Conservation (phyloP, 768 basidiomycete genomes). For the Floccularia luteovirens region DNA sequence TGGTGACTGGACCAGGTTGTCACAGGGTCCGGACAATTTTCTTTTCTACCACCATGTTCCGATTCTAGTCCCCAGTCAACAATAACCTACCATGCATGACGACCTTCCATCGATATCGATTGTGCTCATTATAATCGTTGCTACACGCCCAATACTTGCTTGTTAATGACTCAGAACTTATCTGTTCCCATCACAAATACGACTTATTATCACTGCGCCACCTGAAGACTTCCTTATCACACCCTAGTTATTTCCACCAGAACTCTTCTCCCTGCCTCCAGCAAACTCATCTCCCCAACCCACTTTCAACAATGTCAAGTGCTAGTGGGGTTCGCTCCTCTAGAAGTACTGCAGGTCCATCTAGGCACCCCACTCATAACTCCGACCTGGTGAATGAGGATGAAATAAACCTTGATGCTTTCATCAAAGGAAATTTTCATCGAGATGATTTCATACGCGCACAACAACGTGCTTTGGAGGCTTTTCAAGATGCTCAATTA, state of each 20-base stretch:
- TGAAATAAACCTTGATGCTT: too few species aligned
- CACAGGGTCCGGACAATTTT: slow-evolving; percentile 1
- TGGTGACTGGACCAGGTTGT: too few species aligned
- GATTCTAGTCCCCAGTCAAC: slow-evolving; percentile 8
- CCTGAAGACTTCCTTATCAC: not conserved
- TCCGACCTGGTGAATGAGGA: too few species aligned
- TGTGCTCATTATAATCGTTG: slow-evolving; percentile 5
- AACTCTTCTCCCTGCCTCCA: not conserved
- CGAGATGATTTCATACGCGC: slow-evolving; percentile 18
- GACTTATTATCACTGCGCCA: not conserved
- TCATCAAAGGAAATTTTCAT: too few species aligned
- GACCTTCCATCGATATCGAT: slow-evolving; percentile 11
- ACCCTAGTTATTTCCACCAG: not conserved
- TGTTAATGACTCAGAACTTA: slow-evolving; percentile 2
- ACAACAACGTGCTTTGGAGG: slow-evolving; percentile 20
- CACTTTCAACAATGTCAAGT: too few species aligned
- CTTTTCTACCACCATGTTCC: slow-evolving; percentile 8
- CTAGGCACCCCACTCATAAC: too few species aligned
- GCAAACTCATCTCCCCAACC: not conserved
- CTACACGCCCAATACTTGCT: not conserved
- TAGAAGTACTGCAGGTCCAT: too few species aligned
- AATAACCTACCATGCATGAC: slow-evolving; percentile 3
- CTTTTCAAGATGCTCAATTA: slow-evolving; percentile 16
- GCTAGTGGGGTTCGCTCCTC: too few species aligned
- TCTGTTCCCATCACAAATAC: not conserved